Evolutionary conservation across 768 basidiomycete species (phyloP).

Genomic region (Calocybe cyanea): DNA sequence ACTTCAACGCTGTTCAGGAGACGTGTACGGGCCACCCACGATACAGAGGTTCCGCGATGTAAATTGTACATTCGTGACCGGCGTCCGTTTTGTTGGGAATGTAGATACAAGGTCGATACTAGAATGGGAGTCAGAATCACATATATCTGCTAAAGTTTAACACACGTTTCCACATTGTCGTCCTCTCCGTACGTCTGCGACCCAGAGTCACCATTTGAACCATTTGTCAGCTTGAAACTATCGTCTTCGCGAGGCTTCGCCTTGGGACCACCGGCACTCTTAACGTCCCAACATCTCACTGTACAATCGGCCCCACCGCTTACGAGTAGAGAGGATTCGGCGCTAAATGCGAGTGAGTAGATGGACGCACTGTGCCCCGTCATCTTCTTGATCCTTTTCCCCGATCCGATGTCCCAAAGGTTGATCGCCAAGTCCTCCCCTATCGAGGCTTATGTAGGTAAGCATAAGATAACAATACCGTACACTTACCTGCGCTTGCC

Average conservation of each 20-base stretch:
- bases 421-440: constrained; percentile 92
- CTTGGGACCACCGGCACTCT: constrained; percentile 62
- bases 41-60: constrained; percentile 93
- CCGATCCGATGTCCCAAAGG: constrained; percentile 96
- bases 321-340: constrained; percentile 85
- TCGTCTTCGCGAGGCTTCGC: constrained; percentile 59
- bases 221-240: constrained; percentile 8
- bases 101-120: constrained; percentile 86
- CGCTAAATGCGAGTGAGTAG: constrained; percentile 87
- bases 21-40: constrained; percentile 72
- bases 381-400: constrained; percentile 94
- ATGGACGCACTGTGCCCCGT: constrained; percentile 87
- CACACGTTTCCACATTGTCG: constrained; percentile 70
- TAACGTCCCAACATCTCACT: constrained; percentile 98
- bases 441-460: constrained; percentile 20
- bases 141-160: constrained; percentile 11
- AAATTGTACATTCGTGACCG: constrained; percentile 88
- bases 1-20: constrained; percentile 50
- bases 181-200: constrained; percentile 43
- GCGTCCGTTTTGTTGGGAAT: constrained; percentile 94
- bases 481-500: constrained; percentile 72
- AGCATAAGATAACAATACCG: constrained; percentile 3
- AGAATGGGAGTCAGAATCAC: constrained; percentile 12
- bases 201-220: constrained; percentile 19
- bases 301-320: constrained; percentile 95